A percentile compares a stretch with the other conserved stretches of the same genome.
These are phyloP conservation scores for Melastoma malabathricum DNA, from an alignment of 345 rosid species.

Conservation along the genomic window DNA sequence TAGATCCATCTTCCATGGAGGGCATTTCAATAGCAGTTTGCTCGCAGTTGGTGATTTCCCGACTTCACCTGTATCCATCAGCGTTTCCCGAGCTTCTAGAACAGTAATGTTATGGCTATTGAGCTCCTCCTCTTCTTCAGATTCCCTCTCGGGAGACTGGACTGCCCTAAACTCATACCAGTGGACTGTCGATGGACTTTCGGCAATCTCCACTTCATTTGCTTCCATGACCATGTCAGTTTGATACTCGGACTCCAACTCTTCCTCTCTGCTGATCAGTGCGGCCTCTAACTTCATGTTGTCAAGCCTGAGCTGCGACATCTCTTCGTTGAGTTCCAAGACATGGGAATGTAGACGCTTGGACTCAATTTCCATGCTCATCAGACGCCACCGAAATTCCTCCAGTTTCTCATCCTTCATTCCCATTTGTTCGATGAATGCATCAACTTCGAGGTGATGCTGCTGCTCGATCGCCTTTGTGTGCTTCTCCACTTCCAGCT, in stretches of 20 bases:
- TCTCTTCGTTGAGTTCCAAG: slow-evolving; percentile 43
- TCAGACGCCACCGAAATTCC: slow-evolving; percentile 48
- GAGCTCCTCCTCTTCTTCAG: slow-evolving; percentile 32
- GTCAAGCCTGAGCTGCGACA: slow-evolving; percentile 40
- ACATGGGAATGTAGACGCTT: slow-evolving; percentile 52
- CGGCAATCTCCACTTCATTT: slow-evolving; percentile 18
- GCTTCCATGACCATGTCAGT: slow-evolving; percentile 14
- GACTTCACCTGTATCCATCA: slow-evolving; percentile 9
- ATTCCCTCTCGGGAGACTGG: slow-evolving; percentile 47
- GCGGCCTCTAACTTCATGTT: slow-evolving; percentile 45
- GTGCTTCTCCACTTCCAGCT: slow-evolving; percentile 48
- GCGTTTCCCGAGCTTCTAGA: slow-evolving; percentile 20
- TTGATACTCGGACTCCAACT: slow-evolving; percentile 14
- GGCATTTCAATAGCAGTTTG: slow-evolving; percentile 19
- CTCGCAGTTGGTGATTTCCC: slow-evolving; percentile 16
- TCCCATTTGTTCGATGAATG: slow-evolving; percentile 61
- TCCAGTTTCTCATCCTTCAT: slow-evolving; percentile 71
- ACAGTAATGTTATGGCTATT: slow-evolving; percentile 7
- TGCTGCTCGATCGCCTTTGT: slow-evolving; percentile 43
- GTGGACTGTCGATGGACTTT: slow-evolving; percentile 4
- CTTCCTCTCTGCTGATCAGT: slow-evolving; percentile 37
- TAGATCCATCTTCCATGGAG: slow-evolving; percentile 73
- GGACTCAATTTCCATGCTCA: slow-evolving; percentile 72
- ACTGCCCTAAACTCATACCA: slow-evolving; percentile 10
- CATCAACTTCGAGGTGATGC: slow-evolving; percentile 56